Evolutionary conservation across 768 basidiomycete species (phyloP), one percentile per base, ranked within the genome.

Genomic region (Kwoniella newhampshirensis): DNA sequence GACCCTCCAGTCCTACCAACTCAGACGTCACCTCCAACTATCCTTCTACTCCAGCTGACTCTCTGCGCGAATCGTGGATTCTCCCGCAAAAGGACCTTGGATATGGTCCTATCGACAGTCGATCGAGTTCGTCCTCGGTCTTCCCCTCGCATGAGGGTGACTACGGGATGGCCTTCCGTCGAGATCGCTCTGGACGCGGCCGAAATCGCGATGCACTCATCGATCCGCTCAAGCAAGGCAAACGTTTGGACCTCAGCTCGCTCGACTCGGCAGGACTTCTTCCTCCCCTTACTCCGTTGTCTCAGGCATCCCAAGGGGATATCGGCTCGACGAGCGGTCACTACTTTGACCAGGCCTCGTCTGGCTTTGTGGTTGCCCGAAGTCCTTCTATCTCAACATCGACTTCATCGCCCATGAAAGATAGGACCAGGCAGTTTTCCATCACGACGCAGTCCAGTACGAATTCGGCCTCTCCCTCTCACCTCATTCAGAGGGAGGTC

Each of bases 11-110:
- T 52, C 59, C 59, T 8, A 61, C 48, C 45, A 56, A 51, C 36
- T 66, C 65, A n/a, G 65, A 66, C 18, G 42, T 45, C 6, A 60
- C 65, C 3, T 59, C 65, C 1, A 39, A 58, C 40, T 58, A 53
- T 49, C 65, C 61, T 7, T 32, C 58, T 9, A 66, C 65, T 8
- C 65, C 65, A 18, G 45, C 58, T 12, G 63, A 59, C 2, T 61
- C 64, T 6, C n/a, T 47, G 13, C 37, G 59, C n/a, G 59, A 61
- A 12, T 55, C 48, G 25, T 54, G 56, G 56, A 50, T 51, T 23
- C n/a, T 58, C 27, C 56, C 56, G 15, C 21, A 28, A 9, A 17
- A 42, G 35, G 42, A 58, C 32, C 45, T 51, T 32, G 35, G 45
- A 6, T 40, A 45, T 1, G n/a, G 13, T 8, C 21, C 39, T 46